phyloP scores from a whole-genome alignment of 1,139 yeast species.

The Wickerhamiella pararugosa region DNA sequence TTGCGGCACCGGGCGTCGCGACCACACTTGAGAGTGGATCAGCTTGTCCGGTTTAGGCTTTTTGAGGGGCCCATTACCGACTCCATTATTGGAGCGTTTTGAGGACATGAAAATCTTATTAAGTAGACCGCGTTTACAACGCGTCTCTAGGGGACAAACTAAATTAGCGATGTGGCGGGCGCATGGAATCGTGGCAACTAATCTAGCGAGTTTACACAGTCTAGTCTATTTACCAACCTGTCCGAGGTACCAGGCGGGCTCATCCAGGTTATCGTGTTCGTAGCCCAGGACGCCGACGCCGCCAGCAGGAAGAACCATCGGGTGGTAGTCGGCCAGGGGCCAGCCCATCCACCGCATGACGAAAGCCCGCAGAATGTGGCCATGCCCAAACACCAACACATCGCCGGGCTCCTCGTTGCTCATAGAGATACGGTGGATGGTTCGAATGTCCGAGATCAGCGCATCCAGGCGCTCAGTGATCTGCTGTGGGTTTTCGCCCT shows the following conservation, averaged over 20 bases:
- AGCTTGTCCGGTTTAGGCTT: neutral
- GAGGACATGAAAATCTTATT: no score
- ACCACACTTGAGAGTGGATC: conserved; percentile 1
- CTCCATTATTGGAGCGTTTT: no score
- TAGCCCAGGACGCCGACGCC: conserved; percentile 88
- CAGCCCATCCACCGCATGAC: conserved; percentile 75
- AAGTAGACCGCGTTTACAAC: no score
- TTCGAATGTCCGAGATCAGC: conserved; percentile 46
- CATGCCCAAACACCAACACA: conserved; percentile 76
- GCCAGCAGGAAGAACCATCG: conserved; percentile 80
- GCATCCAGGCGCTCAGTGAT: conserved; percentile 58
- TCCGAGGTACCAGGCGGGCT: conserved; percentile 68
- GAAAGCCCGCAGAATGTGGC: conserved; percentile 79
- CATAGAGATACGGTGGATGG: conserved; percentile 46
- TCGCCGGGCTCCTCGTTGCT: conserved; percentile 45
- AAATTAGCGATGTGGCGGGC: no score
- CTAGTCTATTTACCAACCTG: no score
- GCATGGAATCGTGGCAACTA: no score
- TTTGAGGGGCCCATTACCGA: no score
- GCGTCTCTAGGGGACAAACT: no score
- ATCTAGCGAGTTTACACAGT: no score
- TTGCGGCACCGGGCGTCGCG: neutral
- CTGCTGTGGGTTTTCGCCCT: conserved; percentile 57
- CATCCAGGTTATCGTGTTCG: conserved; percentile 69
- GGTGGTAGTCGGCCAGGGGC: conserved; percentile 49